Evolutionary conservation across 2,329 filamentous ascomycete genomes (phyloP).

Genomic region (Rutstroemia sp.): DNA sequence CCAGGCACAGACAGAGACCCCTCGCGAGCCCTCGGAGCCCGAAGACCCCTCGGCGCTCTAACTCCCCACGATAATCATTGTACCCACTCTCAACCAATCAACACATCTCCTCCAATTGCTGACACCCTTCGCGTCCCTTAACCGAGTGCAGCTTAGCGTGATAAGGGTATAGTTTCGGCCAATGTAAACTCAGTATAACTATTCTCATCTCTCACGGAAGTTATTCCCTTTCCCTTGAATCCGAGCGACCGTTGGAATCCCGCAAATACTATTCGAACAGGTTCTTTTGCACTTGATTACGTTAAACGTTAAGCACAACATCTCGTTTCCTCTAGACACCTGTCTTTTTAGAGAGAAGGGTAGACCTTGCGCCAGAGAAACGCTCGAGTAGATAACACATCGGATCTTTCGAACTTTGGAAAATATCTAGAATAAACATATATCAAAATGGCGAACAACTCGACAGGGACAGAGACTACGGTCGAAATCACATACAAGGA

Average conservation of each 20-base stretch:
- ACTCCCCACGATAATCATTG: no score
- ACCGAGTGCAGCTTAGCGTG: background rate
- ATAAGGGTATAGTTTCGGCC: background rate
- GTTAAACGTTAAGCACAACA: no score
- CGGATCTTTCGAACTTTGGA: background rate
- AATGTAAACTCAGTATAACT: no score
- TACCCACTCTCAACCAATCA: background rate
- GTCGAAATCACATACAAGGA: conserved; percentile 67
- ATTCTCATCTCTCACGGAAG: no score
- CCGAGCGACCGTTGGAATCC: background rate
- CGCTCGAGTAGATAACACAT: no score
- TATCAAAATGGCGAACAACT: background rate
- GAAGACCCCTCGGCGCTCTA: no score
- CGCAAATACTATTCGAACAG: no score
- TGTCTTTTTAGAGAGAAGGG: background rate
- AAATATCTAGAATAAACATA: background rate
- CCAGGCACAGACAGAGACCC: no score
- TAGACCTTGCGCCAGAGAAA: no score
- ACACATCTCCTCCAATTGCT: background rate
- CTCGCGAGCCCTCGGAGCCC: no score
- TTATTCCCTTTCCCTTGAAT: no score
- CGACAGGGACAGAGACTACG: conserved; percentile 37
- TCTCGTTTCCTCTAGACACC: background rate
- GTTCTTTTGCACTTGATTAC: no score
- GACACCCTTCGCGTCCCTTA: background rate